Evolutionary conservation across 148 eudicot genomes (phyloP).

Genomic region (Chenopodium album): DNA sequence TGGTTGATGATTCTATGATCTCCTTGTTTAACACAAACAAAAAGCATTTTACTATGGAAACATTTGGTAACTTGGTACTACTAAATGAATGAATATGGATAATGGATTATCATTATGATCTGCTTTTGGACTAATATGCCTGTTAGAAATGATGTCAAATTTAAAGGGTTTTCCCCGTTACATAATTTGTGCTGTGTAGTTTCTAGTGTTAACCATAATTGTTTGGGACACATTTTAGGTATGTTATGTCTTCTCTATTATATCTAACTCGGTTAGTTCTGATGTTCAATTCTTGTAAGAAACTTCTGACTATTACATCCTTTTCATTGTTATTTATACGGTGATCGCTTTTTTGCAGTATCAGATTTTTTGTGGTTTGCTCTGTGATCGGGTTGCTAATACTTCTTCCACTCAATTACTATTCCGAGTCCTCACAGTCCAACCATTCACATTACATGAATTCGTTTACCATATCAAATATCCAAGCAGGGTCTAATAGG

Average conservation of each 20-base stretch:
- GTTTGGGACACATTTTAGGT: not conserved
- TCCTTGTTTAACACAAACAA: not conserved
- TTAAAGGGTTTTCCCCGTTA: not conserved
- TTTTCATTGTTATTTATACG: not conserved
- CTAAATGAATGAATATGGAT: too few species aligned
- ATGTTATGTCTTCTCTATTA: not conserved
- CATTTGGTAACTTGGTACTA: too few species aligned
- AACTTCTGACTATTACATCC: not conserved
- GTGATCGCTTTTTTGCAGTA: conserved; percentile 48
- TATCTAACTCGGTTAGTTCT: not conserved
- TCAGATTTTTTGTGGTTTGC: conserved; percentile 73
- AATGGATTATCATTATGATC: too few species aligned
- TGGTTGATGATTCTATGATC: not conserved
- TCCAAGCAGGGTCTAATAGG: conserved; percentile 68
- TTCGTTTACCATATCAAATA: conserved; percentile 74
- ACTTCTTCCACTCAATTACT: conserved; percentile 71
- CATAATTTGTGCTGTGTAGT: not conserved
- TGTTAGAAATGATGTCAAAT: not conserved
- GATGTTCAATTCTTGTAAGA: not conserved
- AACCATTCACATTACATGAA: conserved; percentile 52
- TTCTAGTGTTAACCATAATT: not conserved
- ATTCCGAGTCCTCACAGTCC: conserved; percentile 33
- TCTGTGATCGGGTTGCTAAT: conserved; percentile 64
- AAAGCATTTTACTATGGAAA: too few species aligned
- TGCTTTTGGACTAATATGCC: not conserved